A percentile compares a stretch with the other conserved stretches of the same genome.
phyloP scores from a whole-genome alignment of 1,284 basidiomycete genomes.

The Apiotrichum gracile region DNA sequence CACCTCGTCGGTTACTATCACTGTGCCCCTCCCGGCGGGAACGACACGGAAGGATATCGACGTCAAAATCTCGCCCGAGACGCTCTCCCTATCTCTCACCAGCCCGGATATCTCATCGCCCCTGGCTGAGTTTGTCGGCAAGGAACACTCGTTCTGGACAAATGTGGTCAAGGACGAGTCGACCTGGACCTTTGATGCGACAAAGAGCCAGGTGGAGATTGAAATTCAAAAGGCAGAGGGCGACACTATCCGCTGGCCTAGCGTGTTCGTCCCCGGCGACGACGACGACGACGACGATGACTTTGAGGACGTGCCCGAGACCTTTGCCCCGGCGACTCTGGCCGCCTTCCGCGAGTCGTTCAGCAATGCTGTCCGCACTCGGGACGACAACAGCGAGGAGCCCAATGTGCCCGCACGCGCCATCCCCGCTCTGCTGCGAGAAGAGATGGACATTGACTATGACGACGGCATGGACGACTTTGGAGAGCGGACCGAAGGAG shows the following conservation, averaged over 20 bases:
- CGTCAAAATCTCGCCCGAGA: conserved; percentile 60
- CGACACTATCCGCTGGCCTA: conserved; percentile 67
- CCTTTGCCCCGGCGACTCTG: conserved; percentile 75
- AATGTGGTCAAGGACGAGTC: conserved; percentile 62
- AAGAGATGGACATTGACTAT: conserved; percentile 47
- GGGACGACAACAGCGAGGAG: conserved; percentile 18
- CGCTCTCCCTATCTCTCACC: conserved; percentile 52
- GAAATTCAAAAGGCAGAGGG: conserved; percentile 76
- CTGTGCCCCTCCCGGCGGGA: conserved; percentile 68
- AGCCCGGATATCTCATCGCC: conserved; percentile 44
- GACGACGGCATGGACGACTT: conserved; percentile 50
- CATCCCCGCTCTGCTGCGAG: conserved; percentile 42
- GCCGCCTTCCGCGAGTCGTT: conserved; percentile 63
- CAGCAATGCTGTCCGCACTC: conserved; percentile 20
- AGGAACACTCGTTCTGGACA: conserved; percentile 66
- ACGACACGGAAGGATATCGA: conserved; percentile 61
- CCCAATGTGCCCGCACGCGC: conserved; percentile 29
- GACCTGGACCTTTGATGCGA: conserved; percentile 79
- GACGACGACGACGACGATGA: conserved; percentile 34
- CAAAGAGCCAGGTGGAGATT: conserved; percentile 66
- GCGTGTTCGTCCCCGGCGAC: conserved; percentile 57
- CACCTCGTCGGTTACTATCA: conserved; percentile 70
- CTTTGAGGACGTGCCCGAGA: conserved; percentile 76
- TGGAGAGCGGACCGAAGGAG: conserved; percentile 53
- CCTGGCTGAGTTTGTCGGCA: conserved; percentile 55